A percentile compares a stretch with the other conserved stretches of the same genome.
These are phyloP conservation scores for Penicillium mononematosum DNA, from an alignment of 495 filamentous ascomycete species.

Conservation along the genomic window DNA sequence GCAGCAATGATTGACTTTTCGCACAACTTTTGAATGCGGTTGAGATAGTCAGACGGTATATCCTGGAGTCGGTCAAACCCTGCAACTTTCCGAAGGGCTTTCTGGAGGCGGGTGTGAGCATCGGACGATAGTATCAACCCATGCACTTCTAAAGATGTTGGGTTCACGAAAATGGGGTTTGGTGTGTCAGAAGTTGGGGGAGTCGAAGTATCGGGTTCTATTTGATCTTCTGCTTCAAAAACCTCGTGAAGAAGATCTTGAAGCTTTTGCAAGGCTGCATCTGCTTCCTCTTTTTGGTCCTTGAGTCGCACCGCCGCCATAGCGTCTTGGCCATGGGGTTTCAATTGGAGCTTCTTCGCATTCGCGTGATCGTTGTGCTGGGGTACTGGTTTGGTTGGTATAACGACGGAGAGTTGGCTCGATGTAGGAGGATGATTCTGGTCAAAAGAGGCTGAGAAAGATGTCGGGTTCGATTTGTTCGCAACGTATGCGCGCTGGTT, in stretches of 20 bases:
- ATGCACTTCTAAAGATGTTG: constrained; percentile 48
- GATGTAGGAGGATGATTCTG: constrained; percentile 16
- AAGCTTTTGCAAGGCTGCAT: constrained; percentile 65
- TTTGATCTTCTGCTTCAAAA: constrained; percentile 74
- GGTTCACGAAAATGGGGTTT: constrained; percentile 44
- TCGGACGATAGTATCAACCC: constrained; percentile 61
- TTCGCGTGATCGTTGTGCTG: constrained; percentile 15
- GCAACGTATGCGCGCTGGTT: constrained; percentile 24
- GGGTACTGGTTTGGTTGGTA: constrained; percentile 39
- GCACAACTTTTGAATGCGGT: constrained; percentile 73
- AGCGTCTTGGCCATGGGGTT: constrained; percentile 29
- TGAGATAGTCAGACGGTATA: constrained; percentile 71
- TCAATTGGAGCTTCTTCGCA: constrained; percentile 36
- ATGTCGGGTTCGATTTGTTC: constrained; percentile 24
- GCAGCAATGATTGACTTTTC: constrained; percentile 70
- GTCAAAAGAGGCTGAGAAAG: constrained; percentile 20
- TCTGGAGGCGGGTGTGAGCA: constrained; percentile 67
- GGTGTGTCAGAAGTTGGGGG: constrained; percentile 33
- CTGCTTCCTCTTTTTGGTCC: constrained; percentile 78
- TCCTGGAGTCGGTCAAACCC: constrained; percentile 63
- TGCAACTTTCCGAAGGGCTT: constrained; percentile 67
- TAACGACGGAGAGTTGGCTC: constrained; percentile 39
- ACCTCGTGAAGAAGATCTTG: constrained; percentile 67
- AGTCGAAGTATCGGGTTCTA: constrained; percentile 48
- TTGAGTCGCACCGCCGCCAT: constrained; percentile 38